These are phyloP conservation scores for Coniochaeta sp. DNA, from an alignment of 2,329 filamentous ascomycete genomes.

Conservation along the genomic window DNA sequence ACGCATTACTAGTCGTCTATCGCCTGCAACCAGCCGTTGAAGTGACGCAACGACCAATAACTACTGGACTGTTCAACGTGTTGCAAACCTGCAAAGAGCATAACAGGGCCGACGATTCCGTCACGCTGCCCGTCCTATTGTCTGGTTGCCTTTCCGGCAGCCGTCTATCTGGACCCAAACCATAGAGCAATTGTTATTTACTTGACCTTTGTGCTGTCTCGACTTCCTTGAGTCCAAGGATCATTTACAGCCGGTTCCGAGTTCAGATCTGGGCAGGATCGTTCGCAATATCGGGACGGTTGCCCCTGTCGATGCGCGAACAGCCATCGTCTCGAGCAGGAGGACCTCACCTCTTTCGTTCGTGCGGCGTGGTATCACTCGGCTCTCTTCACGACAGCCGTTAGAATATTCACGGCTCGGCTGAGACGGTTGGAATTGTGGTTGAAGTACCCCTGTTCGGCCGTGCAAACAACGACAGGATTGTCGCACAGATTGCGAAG, in stretches of 20 bases:
- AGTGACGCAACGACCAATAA: neutral
- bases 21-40: neutral
- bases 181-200: neutral
- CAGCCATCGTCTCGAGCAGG: neutral
- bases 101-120: neutral
- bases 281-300: neutral
- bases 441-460: neutral
- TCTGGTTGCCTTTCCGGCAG: neutral
- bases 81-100: neutral
- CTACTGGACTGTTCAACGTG: neutral
- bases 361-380: neutral
- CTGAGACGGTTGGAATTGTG: neutral
- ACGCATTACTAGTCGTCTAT: neutral
- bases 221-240: neutral
- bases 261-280: neutral
- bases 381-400: neutral
- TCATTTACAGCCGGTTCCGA: neutral
- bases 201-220: neutral
- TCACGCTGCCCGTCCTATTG: neutral
- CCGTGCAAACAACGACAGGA: neutral
- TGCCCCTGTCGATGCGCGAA: neutral
- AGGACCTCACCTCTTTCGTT: neutral
- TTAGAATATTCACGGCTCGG: neutral
- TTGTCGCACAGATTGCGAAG: neutral
- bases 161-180: too few species aligned